A percentile compares a stretch with the other conserved stretches of the same genome.
Evolutionary conservation across 2,329 filamentous ascomycete species (phyloP).

Genomic region (Phialemonium atrogriseum): DNA sequence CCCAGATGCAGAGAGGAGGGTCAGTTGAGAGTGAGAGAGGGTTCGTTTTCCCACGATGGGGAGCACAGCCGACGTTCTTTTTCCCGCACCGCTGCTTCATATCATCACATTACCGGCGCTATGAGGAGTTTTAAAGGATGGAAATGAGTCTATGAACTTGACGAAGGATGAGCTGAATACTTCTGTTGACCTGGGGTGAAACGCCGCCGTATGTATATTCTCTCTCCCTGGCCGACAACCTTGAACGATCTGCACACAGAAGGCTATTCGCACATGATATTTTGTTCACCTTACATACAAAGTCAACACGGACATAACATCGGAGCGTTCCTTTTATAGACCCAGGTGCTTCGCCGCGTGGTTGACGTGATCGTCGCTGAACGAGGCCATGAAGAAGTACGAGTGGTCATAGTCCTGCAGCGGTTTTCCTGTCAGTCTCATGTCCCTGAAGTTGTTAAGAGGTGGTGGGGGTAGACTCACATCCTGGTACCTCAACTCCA

Average conservation of each 20-base stretch:
- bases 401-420: slow-evolving; percentile 86
- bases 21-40: slow-evolving; percentile 30
- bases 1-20: slow-evolving; percentile 34
- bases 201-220: too few relatives aligned
- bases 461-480: slow-evolving; percentile 28
- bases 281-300: too few relatives aligned
- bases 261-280: too few relatives aligned
- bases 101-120: not conserved
- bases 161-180: too few relatives aligned
- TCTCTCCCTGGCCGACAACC: too few relatives aligned
- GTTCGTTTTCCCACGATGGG: too few relatives aligned
- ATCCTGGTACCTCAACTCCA: slow-evolving; percentile 76
- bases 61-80: too few relatives aligned
- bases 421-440: not conserved
- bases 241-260: too few relatives aligned
- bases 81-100: not conserved
- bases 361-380: slow-evolving; percentile 82
- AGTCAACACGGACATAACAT: too few relatives aligned
- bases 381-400: slow-evolving; percentile 92
- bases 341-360: slow-evolving; percentile 85
- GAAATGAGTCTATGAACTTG: too few relatives aligned
- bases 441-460: not conserved
- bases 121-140: not conserved
- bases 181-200: too few relatives aligned
- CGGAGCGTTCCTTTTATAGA: too few relatives aligned